phyloP scores from a whole-genome alignment of 2,329 filamentous ascomycete species.

The Aspergillus sp. region DNA sequence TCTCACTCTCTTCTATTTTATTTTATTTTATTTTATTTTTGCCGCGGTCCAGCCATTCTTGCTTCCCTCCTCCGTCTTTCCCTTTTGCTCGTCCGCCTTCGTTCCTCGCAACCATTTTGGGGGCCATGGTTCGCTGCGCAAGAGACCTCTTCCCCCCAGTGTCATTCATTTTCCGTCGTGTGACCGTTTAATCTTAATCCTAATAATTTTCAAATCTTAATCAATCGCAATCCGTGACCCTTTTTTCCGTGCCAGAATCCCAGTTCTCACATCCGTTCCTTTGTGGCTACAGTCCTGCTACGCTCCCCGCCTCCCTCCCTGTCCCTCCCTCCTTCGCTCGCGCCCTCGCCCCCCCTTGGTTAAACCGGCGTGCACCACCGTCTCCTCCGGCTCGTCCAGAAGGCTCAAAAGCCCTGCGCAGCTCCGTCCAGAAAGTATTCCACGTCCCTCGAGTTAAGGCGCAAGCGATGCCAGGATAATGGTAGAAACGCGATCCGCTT shows the following conservation, averaged over 20 bases:
- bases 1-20: too few species aligned
- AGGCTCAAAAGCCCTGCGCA: not conserved
- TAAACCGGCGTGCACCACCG: not conserved
- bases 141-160: constrained; percentile 11
- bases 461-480: constrained; percentile 42
- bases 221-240: constrained; percentile 8
- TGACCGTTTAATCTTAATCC: constrained; percentile 9
- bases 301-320: constrained; percentile 13
- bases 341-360: not conserved
- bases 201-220: not conserved
- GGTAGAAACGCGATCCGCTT: constrained; percentile 33
- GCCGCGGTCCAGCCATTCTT: constrained; percentile 13
- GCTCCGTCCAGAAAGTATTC: not conserved
- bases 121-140: constrained; percentile 21
- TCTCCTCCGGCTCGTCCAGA: not conserved
- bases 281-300: constrained; percentile 8
- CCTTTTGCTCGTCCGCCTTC: constrained; percentile 7
- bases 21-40: not conserved
- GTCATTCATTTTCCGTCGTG: constrained; percentile 16
- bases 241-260: constrained; percentile 10
- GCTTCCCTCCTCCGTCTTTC: constrained; percentile 18
- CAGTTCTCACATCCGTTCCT: constrained; percentile 15
- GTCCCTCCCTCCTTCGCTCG: not conserved
- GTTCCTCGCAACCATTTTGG: constrained; percentile 15
- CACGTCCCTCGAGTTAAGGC: not conserved